Evolutionary conservation across 192 early-diverging fungal genomes (phyloP), one percentile per base, ranked within the genome.

Genomic region (Phycomyces blakesleeanus): DNA sequence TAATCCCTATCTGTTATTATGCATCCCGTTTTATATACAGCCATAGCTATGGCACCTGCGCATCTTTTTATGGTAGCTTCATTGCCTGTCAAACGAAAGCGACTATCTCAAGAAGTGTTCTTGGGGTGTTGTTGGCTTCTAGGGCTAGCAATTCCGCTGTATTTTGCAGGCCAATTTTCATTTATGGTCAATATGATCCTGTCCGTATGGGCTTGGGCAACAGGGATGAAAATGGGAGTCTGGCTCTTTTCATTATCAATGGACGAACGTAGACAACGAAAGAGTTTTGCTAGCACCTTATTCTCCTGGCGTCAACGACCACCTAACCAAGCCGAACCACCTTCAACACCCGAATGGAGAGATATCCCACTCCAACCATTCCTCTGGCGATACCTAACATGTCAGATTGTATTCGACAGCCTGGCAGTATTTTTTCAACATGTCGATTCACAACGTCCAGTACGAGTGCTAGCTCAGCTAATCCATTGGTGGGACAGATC

Each of bases 161-260:
- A 63, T 22, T 55, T 54, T 25, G 62, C 62, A 7, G 62, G 62
- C 3, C 62, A 63, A 25, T 55, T 55, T 9, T 24, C 62, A 2
- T 63, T 55, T n/a, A 21, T 63, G 3, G 39, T 24, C 34, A 20
- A 27, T n/a, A 55, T 63, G 24, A 39, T 12, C 14, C 26, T 49
- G 0, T 18, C 62, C 24, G 62, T 54, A 0, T 55, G 34, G 5
- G 20, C 38, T 16, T 63, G 62, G 62, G 62, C 62, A 26, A 55
- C 20, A 10, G 49, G 47, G 2, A 55, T 63, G 53, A 63, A 63
- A 21, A 63, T 63, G 62, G 52, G 38, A 3, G 62, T 63, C 18
- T 63, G 62, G 62, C 22, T 63, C 15, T 55, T 63, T 20, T 55
- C 38, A 2, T 37, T 42, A 20, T 39, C 27, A 4, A 63, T 47